Conservation (phyloP, 768 basidiomycete species). For the Tricholoma hemisulphureum region DNA sequence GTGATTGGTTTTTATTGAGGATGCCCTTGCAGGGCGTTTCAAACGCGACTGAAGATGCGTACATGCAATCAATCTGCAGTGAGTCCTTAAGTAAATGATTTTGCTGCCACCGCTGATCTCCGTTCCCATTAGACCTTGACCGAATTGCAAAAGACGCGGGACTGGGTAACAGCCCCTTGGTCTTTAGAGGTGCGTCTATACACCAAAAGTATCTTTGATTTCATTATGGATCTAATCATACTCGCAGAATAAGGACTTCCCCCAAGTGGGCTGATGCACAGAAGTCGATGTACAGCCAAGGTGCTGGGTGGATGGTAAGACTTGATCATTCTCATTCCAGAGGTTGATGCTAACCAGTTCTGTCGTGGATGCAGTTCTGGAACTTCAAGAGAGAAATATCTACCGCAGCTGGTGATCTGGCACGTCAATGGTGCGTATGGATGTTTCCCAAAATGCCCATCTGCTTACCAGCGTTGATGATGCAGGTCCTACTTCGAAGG, state of each 20-base stretch:
- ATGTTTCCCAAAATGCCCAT: background rate
- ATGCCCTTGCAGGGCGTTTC: constrained; percentile 59
- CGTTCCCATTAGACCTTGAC: constrained; percentile 49
- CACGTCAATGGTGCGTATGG: constrained; percentile 57
- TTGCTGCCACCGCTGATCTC: background rate
- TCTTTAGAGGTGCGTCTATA: constrained; percentile 35
- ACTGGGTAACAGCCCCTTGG: constrained; percentile 36
- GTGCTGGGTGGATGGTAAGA: constrained; percentile 67
- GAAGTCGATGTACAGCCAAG: constrained; percentile 59
- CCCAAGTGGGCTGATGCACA: constrained; percentile 76
- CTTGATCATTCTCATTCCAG: background rate
- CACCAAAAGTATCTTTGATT: too few relatives aligned
- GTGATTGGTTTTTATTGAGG: constrained; percentile 4
- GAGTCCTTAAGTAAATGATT: constrained; percentile 20
- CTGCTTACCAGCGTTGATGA: background rate
- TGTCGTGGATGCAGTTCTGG: constrained; percentile 48
- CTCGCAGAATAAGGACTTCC: constrained; percentile 49
- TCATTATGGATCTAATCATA: too few relatives aligned
- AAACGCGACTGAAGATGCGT: constrained; percentile 58
- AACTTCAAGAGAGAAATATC: constrained; percentile 73
- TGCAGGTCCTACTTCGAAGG: constrained; percentile 71
- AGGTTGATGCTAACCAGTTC: background rate
- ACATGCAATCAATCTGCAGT: constrained; percentile 71
- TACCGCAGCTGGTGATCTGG: constrained; percentile 43
- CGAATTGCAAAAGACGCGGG: constrained; percentile 41